Conservation (phyloP, 305 asterid species). For the Vinca major region DNA sequence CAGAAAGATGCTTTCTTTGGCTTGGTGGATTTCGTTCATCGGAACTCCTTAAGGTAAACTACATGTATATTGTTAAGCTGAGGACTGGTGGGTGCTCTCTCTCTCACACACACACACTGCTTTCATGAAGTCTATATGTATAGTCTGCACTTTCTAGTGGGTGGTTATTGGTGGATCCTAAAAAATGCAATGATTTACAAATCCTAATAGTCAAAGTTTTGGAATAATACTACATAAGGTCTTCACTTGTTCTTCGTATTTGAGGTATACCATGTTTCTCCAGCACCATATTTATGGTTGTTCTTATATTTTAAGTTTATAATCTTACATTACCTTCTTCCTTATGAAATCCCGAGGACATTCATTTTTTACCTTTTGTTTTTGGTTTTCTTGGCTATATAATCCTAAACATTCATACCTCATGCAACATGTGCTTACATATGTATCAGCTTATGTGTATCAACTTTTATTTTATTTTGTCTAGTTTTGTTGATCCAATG, state of each 20-base stretch:
- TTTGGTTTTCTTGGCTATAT: no score
- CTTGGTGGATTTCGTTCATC: slow-evolving; percentile 48
- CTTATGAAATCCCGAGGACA: neutral
- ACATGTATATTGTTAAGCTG: neutral
- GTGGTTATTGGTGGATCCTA: neutral
- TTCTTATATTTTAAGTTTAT: neutral
- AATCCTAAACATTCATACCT: no score
- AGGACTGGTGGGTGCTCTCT: neutral
- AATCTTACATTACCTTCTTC: neutral
- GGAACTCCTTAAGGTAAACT: slow-evolving; percentile 34
- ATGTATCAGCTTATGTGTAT: no score
- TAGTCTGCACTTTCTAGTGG: neutral
- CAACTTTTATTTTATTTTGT: no score
- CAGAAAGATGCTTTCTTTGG: slow-evolving; percentile 47
- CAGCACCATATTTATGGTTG: neutral
- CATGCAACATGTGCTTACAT: no score
- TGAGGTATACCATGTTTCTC: neutral
- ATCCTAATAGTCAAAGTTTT: neutral
- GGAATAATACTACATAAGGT: neutral
- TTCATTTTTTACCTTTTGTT: neutral
- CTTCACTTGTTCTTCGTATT: neutral
- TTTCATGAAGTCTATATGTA: neutral
- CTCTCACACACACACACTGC: no score
- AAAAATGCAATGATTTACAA: neutral
- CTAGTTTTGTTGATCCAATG: no score